Conservation (phyloP, 768 basidiomycete genomes). For the Lactarius trivialis region DNA sequence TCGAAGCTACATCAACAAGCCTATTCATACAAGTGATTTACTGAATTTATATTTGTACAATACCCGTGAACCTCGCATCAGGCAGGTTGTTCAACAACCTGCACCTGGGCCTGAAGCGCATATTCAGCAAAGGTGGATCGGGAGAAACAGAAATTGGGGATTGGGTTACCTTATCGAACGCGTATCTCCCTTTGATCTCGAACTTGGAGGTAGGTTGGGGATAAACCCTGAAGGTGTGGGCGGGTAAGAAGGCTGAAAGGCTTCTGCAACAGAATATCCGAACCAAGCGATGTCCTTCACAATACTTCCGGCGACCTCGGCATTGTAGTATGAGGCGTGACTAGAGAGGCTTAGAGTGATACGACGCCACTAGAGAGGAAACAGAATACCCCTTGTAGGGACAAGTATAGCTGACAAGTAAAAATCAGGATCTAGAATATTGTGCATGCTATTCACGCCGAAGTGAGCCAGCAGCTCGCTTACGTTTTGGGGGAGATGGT, state of each 20-base stretch:
- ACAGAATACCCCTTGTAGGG: constrained; percentile 4
- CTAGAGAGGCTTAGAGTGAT: constrained; percentile 30
- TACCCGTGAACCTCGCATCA: neutral
- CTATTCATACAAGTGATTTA: neutral
- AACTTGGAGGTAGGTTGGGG: constrained; percentile 51
- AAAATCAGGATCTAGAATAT: neutral
- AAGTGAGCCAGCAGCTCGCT: constrained; percentile 9
- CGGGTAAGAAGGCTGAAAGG: neutral
- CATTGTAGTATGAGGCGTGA: constrained; percentile 60
- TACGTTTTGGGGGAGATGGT: constrained; percentile 49
- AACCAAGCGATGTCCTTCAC: constrained; percentile 64
- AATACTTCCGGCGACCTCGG: constrained; percentile 40
- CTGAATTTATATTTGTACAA: neutral
- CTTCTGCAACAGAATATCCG: constrained; percentile 21
- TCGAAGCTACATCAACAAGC: neutral
- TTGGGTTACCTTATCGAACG: constrained; percentile 65
- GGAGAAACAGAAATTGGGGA: neutral
- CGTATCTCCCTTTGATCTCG: constrained; percentile 58
- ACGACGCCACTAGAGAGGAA: neutral
- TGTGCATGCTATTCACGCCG: neutral
- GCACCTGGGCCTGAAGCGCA: neutral
- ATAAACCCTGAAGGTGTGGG: constrained; percentile 51
- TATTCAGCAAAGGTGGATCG: neutral
- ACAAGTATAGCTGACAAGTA: constrained; percentile 10
- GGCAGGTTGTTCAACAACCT: constrained; percentile 1